Percentiles rank a stretch among this genome's conserved stretches.
Evolutionary conservation across 148 eudicot genomes (phyloP).

Genomic region (Chenopodium quinoa): DNA sequence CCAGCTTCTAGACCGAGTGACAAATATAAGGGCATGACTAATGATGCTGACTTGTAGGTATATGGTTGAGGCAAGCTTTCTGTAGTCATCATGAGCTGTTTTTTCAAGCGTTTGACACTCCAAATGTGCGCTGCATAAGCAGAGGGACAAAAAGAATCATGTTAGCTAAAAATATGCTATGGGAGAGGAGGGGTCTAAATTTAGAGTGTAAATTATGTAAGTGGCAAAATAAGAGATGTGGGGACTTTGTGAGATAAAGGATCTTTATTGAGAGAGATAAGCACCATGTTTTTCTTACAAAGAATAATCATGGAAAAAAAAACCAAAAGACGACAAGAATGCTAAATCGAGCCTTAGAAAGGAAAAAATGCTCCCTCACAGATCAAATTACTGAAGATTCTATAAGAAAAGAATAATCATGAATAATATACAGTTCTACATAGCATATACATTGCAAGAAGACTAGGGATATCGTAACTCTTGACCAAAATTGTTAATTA

Average conservation of each 20-base stretch:
- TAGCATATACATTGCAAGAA: too few relatives aligned
- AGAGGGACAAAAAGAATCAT: background rate
- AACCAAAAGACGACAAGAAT: too few relatives aligned
- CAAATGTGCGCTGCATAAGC: conserved; percentile 32
- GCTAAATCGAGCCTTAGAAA: background rate
- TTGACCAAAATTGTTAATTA: too few relatives aligned
- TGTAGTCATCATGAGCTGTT: conserved; percentile 35
- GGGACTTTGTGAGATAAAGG: too few relatives aligned
- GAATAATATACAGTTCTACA: too few relatives aligned
- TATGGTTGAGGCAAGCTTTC: conserved; percentile 45
- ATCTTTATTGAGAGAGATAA: too few relatives aligned
- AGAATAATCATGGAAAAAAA: too few relatives aligned
- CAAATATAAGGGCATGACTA: conserved; percentile 42
- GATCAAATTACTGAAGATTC: background rate
- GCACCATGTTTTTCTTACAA: too few relatives aligned
- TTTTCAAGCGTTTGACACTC: conserved; percentile 33
- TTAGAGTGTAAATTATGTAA: too few relatives aligned
- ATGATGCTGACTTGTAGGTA: conserved; percentile 50
- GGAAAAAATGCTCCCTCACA: background rate
- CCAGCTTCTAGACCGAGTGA: conserved; percentile 41
- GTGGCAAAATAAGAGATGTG: too few relatives aligned
- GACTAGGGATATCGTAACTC: too few relatives aligned
- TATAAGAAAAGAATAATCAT: background rate
- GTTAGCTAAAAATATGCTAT: background rate
- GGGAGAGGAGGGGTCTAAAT: too few relatives aligned